A percentile compares a stretch with the other conserved stretches of the same genome.
These are phyloP conservation scores for Colletotrichum chlorophyti DNA, from an alignment of 2,329 filamentous ascomycete species.

Conservation along the genomic window DNA sequence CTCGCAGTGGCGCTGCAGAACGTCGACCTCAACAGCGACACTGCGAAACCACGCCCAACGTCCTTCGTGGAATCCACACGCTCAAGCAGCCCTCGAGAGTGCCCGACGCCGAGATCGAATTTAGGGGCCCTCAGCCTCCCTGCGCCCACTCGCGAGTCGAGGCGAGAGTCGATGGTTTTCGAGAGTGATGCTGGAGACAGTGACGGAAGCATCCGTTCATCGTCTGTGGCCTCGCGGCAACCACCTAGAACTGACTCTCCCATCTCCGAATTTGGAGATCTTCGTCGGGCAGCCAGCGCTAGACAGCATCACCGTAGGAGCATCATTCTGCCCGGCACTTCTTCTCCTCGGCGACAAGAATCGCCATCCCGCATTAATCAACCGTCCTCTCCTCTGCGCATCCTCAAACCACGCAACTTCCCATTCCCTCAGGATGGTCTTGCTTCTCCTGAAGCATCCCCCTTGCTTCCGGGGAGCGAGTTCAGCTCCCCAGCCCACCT, in stretches of 20 bases:
- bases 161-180: conserved; percentile 78
- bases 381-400: conserved; percentile 86
- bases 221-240: conserved; percentile 72
- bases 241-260: conserved; percentile 85
- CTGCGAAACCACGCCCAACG: conserved; percentile 60
- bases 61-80: conserved; percentile 73
- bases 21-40: conserved; percentile 48
- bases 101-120: conserved; percentile 88
- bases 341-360: conserved; percentile 84
- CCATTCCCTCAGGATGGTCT: conserved; percentile 68
- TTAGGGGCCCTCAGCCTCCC: conserved; percentile 64
- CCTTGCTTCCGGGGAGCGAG: conserved; percentile 83
- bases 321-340: conserved; percentile 78
- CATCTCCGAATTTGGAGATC: conserved; percentile 80
- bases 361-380: conserved; percentile 80
- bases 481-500: conserved; percentile 76
- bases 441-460: conserved; percentile 87
- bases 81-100: conserved; percentile 90
- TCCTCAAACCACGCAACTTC: conserved; percentile 77
- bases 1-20: conserved; percentile 61
- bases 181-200: conserved; percentile 88
- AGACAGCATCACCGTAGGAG: conserved; percentile 87
- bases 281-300: conserved; percentile 78
- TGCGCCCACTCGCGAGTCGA: conserved; percentile 67
- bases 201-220: conserved; percentile 86